phyloP scores from a whole-genome alignment of 192 early-diverging fungal species.

The Backusella macrospora region DNA sequence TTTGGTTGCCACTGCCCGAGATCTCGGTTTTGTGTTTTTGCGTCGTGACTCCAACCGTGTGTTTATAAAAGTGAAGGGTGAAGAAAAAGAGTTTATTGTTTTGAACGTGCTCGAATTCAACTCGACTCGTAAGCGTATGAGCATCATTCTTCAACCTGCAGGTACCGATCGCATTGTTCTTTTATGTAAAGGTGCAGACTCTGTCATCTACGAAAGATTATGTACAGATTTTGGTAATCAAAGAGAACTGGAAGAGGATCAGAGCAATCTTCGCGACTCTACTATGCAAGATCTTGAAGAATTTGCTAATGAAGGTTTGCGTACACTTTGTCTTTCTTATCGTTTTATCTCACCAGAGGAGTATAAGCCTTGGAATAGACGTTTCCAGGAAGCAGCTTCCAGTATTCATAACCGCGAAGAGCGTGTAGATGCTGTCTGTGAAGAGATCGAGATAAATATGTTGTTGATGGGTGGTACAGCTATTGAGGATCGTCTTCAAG shows the following conservation, averaged over 20 bases:
- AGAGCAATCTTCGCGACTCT: constrained; percentile 66
- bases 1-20: constrained; percentile 82
- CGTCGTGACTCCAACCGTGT: constrained; percentile 70
- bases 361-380: constrained; percentile 69
- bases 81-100: constrained; percentile 63
- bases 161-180: constrained; percentile 69
- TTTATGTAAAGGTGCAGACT: constrained; percentile 94
- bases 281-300: constrained; percentile 79
- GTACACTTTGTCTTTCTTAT: constrained; percentile 88
- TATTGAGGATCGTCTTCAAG: constrained; percentile 97
- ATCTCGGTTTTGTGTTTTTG: constrained; percentile 82
- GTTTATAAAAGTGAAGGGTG: constrained; percentile 73
- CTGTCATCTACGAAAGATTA: constrained; percentile 86
- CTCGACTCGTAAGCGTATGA: constrained; percentile 96
- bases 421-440: constrained; percentile 76
- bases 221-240: constrained; percentile 38
- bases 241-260: constrained; percentile 51
- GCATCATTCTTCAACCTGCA: constrained; percentile 81
- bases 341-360: constrained; percentile 70
- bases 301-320: constrained; percentile 85
- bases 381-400: constrained; percentile 74
- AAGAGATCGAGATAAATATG: constrained; percentile 79
- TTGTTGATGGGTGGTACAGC: constrained; percentile 94
- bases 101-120: constrained; percentile 88
- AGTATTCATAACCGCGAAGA: constrained; percentile 81